A percentile compares a stretch with the other conserved stretches of the same genome.
These are phyloP conservation scores for Raffaelea ambrosiae DNA, from an alignment of 2,329 filamentous ascomycete genomes.

Conservation along the genomic window DNA sequence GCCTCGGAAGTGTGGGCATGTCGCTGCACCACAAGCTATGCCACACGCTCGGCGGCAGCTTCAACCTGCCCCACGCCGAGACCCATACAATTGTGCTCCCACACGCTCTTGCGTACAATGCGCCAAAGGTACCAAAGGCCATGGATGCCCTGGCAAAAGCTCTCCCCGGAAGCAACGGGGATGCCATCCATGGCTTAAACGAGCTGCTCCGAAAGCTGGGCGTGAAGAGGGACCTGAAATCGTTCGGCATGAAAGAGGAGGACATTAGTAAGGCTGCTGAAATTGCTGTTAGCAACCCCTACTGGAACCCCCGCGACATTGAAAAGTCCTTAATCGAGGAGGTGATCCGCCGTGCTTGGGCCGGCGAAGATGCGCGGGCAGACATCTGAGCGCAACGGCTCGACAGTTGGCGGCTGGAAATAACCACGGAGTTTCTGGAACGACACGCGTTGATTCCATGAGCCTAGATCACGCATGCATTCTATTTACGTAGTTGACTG, in stretches of 20 bases:
- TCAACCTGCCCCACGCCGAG: constrained; percentile 56
- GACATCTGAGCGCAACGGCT: constrained; percentile 34
- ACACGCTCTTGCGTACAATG: constrained; percentile 56
- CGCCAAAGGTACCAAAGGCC: constrained; percentile 40
- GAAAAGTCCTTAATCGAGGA: constrained; percentile 42
- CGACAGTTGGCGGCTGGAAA: no score
- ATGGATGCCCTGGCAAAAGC: constrained; percentile 44
- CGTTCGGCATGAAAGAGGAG: constrained; percentile 48
- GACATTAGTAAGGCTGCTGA: constrained; percentile 49
- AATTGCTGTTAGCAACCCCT: constrained; percentile 46
- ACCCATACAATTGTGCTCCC: constrained; percentile 57
- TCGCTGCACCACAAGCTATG: constrained; percentile 61
- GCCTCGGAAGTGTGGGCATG: constrained; percentile 52
- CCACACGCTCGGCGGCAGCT: constrained; percentile 55
- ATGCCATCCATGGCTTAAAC: constrained; percentile 50
- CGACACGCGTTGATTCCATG: no score
- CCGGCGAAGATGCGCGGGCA: constrained; percentile 44
- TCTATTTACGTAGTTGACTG: no score
- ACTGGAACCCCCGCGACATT: constrained; percentile 48
- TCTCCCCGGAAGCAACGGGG: constrained; percentile 47
- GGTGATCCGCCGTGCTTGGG: constrained; percentile 47
- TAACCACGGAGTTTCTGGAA: no score
- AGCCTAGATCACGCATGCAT: no score
- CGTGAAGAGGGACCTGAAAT: constrained; percentile 41
- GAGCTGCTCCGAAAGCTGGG: constrained; percentile 40